Percentiles rank a stretch among this genome's conserved stretches.
Evolutionary conservation across 2,329 filamentous ascomycete genomes (phyloP).

Genomic region (Periglandula ipomoeae): DNA sequence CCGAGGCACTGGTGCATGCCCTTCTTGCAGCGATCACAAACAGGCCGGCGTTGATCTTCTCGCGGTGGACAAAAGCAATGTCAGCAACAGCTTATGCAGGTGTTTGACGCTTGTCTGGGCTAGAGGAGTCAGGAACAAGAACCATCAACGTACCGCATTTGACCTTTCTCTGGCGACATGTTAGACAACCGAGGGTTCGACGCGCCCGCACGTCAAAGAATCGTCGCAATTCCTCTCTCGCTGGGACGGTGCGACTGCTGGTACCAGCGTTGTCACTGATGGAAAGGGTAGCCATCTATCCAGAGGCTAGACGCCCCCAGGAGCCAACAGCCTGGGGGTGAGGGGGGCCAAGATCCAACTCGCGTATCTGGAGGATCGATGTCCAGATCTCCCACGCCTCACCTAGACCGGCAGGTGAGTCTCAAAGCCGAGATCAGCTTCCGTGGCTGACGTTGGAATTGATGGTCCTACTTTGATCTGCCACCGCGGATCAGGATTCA

Average conservation of each 20-base stretch:
- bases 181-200: constrained; percentile 4
- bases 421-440: not conserved
- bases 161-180: constrained; percentile 7
- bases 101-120: not conserved
- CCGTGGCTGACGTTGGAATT: not conserved
- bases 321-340: not conserved
- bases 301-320: not conserved
- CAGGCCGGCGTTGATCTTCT: constrained; percentile 6
- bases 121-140: not conserved
- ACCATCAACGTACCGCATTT: constrained; percentile 4
- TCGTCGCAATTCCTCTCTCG: constrained; percentile 3
- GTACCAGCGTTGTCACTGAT: not conserved
- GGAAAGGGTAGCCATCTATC: not conserved
- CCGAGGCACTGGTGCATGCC: constrained; percentile 7
- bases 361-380: not conserved
- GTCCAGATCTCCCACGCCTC: not conserved
- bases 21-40: constrained; percentile 5
- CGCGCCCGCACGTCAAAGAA: constrained; percentile 7
- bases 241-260: constrained; percentile 4
- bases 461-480: not conserved
- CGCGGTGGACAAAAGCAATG: not conserved
- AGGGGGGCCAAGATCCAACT: not conserved
- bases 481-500: not conserved
- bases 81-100: not conserved
- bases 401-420: not conserved